Evolutionary conservation across 2,329 filamentous ascomycete genomes (phyloP).

Genomic region (Nothomitra cinnamomea): DNA sequence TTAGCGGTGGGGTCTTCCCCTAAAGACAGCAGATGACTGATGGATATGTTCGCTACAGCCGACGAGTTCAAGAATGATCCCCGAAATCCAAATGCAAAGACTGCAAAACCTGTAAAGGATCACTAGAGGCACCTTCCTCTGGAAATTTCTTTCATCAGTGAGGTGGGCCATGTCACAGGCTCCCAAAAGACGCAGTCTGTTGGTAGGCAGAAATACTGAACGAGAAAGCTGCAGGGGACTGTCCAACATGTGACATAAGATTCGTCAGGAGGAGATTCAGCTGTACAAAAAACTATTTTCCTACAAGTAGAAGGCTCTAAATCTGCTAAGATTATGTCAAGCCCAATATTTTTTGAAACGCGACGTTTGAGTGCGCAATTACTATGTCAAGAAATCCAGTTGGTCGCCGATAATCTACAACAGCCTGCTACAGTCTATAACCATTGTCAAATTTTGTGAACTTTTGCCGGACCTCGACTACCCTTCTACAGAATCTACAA

Average conservation of each 20-base stretch:
- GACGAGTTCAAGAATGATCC: conserved; percentile 96
- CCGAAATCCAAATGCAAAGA: conserved; percentile 48
- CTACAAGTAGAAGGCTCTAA: too few species aligned
- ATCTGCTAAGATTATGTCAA: too few species aligned
- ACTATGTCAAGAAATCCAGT: too few species aligned
- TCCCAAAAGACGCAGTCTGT: background rate
- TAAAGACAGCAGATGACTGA: conserved; percentile 13
- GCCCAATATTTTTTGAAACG: too few species aligned
- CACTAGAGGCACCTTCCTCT: background rate
- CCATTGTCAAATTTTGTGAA: too few species aligned
- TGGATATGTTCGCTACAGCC: conserved; percentile 33
- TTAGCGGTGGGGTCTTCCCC: too few species aligned
- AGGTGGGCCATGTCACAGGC: background rate
- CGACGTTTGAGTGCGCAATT: too few species aligned
- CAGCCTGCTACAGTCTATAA: too few species aligned
- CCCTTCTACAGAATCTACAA: too few species aligned
- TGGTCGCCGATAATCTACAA: too few species aligned
- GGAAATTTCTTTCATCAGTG: background rate
- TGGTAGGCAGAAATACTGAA: background rate
- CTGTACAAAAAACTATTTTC: background rate
- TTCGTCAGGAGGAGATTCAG: background rate
- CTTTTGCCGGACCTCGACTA: too few species aligned
- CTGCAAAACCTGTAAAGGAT: background rate
- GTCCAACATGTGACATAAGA: background rate
- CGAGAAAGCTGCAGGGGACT: background rate